phyloP scores from a whole-genome alignment of 495 filamentous ascomycete genomes.

The Ramalina intermedia region DNA sequence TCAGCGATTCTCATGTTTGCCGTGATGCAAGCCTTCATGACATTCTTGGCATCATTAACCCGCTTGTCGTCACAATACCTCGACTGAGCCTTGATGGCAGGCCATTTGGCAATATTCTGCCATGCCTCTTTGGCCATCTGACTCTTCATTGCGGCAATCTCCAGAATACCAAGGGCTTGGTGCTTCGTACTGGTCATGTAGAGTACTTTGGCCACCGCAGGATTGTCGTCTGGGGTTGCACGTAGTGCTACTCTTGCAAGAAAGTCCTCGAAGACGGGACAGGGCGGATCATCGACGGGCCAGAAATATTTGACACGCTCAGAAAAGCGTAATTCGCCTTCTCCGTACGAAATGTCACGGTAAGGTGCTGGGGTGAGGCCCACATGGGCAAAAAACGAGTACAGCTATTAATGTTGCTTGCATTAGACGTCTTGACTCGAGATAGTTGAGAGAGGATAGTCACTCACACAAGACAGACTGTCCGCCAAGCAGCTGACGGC shows the following conservation, averaged over 20 bases:
- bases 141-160: constrained; percentile 44
- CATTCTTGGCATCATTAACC: constrained; percentile 41
- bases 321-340: constrained; percentile 60
- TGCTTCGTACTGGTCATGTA: not conserved
- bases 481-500: constrained; percentile 58
- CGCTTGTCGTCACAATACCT: constrained; percentile 40
- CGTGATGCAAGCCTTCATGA: constrained; percentile 50
- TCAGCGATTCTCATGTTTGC: constrained; percentile 46
- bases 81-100: constrained; percentile 28
- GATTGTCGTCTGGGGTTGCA: constrained; percentile 23
- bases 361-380: constrained; percentile 35
- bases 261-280: constrained; percentile 55
- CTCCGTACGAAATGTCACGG: constrained; percentile 53
- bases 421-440: not conserved
- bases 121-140: constrained; percentile 49
- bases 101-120: constrained; percentile 40
- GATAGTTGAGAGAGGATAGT: not conserved
- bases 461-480: constrained; percentile 38
- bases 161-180: constrained; percentile 30
- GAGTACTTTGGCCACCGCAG: not conserved
- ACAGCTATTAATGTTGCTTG: constrained; percentile 34
- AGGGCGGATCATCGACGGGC: constrained; percentile 49
- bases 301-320: constrained; percentile 84
- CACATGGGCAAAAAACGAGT: constrained; percentile 48
- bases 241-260: constrained; percentile 25